Percentiles rank a stretch among this genome's conserved stretches.
These are phyloP conservation scores for Prunus dulcis DNA, from an alignment of 306 rosid genomes.

Conservation along the genomic window DNA sequence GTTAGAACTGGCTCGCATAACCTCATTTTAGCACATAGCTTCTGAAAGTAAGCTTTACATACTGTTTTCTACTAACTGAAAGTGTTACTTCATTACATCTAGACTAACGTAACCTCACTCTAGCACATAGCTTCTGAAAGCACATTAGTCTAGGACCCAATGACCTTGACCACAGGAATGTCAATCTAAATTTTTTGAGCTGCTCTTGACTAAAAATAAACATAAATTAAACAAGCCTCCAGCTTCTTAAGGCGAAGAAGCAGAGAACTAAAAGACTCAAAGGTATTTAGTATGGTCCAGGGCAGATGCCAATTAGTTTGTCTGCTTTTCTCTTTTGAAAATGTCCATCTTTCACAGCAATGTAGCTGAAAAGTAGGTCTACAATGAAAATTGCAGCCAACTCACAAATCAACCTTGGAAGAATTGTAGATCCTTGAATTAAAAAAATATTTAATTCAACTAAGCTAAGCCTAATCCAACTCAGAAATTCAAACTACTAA, in stretches of 20 bases:
- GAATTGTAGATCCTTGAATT: neutral
- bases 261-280: neutral
- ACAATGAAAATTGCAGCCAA: neutral
- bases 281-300: neutral
- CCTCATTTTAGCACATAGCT: neutral
- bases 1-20: neutral
- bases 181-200: neutral
- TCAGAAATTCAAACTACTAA: neutral
- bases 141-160: neutral
- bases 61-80: neutral
- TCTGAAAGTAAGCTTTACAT: neutral
- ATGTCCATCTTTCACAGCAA: neutral
- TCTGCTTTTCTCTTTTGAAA: neutral
- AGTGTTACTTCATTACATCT: neutral
- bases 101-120: neutral
- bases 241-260: neutral
- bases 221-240: conserved; percentile 6
- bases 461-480: conserved; percentile 4
- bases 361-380: neutral
- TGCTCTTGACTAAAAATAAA: neutral
- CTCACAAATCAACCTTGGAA: neutral
- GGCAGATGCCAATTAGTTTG: neutral
- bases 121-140: too few species aligned
- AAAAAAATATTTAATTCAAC: neutral
- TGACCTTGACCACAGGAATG: neutral